Base-by-base conservation (phyloP, 2,329 filamentous ascomycete genomes). In the Phyllosticta ampelicida region DNA sequence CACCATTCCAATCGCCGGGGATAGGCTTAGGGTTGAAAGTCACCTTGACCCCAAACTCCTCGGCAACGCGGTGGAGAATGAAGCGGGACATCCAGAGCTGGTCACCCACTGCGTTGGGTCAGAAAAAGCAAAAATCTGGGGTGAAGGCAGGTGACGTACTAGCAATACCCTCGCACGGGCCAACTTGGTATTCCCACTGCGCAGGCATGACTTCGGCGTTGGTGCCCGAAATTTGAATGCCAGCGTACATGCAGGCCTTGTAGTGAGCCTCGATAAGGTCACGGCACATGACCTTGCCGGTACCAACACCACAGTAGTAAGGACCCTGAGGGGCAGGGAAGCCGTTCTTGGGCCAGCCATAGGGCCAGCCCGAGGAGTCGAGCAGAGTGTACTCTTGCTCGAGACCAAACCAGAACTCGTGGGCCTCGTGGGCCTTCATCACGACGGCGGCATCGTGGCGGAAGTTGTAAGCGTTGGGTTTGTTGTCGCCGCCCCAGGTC, bases 141-240 rank as follows among this genome's bases (percentile, higher is more conserved):
- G 57, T n/a, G 51, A 56, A 18, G 11, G 30, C 19, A 9, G 51
- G 18, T 59, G 74, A 89, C 86, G 87, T 75, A 89, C 86, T 87
- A 73, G 86, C 79, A 68, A 96, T 96, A 63, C 90, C 92, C 57
- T 79, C 75, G 77, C 89, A 95, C 63, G 92, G 92, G 60, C 92
- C 92, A 68, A 96, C 89, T 74, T 96, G 92, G 85, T 89, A 96
- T 75, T 97, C 92, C 92, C 92, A 97, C 77, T 96, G 92, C 61
- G 88, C 90, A 63, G 90, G 88, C 89, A 96, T 95, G 70, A 99
- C 94, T 82, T 99, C 94, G 65, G 94, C 94, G 76, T 99, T 99
- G 79, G 94, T 97, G 70, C 94, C 94, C 23, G 91, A 96, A 76
- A 99, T 97, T 74, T 91, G 86, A 77, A 99, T 82, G 61, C 87